A percentile compares a stretch with the other conserved stretches of the same genome.
Conservation (phyloP, 2,329 filamentous ascomycete species). For the Phoma sp. region DNA sequence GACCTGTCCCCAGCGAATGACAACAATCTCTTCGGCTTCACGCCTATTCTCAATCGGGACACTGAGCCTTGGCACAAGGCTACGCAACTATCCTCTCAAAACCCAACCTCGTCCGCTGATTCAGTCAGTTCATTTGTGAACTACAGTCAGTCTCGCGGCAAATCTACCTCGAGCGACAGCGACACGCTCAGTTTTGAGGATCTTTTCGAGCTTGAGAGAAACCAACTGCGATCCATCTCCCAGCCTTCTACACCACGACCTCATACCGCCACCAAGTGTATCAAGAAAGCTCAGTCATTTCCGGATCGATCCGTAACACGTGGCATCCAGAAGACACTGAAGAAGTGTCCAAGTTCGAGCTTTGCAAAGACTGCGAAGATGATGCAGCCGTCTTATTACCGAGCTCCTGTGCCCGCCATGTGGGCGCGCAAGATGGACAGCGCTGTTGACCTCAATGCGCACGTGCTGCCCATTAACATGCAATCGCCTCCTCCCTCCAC, state of each 20-base stretch:
- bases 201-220: conserved; percentile 36
- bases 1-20: conserved; percentile 59
- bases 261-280: conserved; percentile 18
- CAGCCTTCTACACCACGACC: conserved; percentile 44
- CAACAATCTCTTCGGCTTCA: conserved; percentile 55
- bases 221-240: conserved; percentile 36
- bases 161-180: conserved; percentile 40
- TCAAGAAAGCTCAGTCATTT: conserved; percentile 37
- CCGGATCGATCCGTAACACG: conserved; percentile 27
- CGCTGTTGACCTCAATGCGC: conserved; percentile 56
- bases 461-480: conserved; percentile 46
- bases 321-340: conserved; percentile 31
- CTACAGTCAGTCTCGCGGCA: conserved; percentile 41
- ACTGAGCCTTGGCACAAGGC: conserved; percentile 62
- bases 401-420: conserved; percentile 52
- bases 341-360: conserved; percentile 24
- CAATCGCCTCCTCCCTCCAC: conserved; percentile 37
- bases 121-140: conserved; percentile 33
- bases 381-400: conserved; percentile 60
- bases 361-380: conserved; percentile 59
- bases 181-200: conserved; percentile 43
- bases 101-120: conserved; percentile 50
- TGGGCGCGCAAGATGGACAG: conserved; percentile 61
- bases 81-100: conserved; percentile 59
- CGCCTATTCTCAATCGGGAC: conserved; percentile 57